A percentile compares a stretch with the other conserved stretches of the same genome.
phyloP scores from a whole-genome alignment of 2,329 filamentous ascomycete genomes.

The Penicillium sp. region DNA sequence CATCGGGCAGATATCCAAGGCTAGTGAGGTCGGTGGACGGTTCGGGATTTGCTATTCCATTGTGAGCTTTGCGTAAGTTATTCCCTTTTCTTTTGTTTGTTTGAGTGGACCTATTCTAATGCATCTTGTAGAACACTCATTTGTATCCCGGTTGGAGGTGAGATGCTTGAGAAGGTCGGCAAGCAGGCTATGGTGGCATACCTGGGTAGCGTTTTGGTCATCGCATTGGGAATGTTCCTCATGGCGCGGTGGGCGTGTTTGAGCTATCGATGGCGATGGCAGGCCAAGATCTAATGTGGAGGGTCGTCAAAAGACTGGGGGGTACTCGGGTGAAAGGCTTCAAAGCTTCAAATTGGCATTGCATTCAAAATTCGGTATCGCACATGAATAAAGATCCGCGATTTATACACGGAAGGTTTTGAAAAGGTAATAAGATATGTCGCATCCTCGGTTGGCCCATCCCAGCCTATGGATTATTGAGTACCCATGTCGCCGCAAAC shows the following conservation, averaged over 20 bases:
- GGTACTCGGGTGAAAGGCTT: background rate
- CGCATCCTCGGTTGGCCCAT: background rate
- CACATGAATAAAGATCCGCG: too few relatives aligned
- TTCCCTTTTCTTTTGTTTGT: too few relatives aligned
- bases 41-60: constrained; percentile 52
- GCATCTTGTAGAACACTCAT: constrained; percentile 38
- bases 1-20: constrained; percentile 48
- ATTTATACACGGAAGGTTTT: background rate
- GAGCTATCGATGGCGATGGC: constrained; percentile 40
- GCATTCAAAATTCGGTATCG: background rate
- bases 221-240: constrained; percentile 35
- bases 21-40: constrained; percentile 49
- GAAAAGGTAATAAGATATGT: background rate
- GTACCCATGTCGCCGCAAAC: background rate
- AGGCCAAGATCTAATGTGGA: constrained; percentile 29
- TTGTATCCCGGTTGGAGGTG: constrained; percentile 49
- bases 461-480: background rate
- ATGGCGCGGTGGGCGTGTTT: constrained; percentile 42
- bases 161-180: constrained; percentile 50
- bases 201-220: constrained; percentile 43
- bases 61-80: constrained; percentile 44
- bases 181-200: constrained; percentile 47
- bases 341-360: background rate
- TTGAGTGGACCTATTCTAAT: background rate
- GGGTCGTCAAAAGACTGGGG: background rate